phyloP scores from a whole-genome alignment of 116 monocot genomes.

The Zostera marina region DNA sequence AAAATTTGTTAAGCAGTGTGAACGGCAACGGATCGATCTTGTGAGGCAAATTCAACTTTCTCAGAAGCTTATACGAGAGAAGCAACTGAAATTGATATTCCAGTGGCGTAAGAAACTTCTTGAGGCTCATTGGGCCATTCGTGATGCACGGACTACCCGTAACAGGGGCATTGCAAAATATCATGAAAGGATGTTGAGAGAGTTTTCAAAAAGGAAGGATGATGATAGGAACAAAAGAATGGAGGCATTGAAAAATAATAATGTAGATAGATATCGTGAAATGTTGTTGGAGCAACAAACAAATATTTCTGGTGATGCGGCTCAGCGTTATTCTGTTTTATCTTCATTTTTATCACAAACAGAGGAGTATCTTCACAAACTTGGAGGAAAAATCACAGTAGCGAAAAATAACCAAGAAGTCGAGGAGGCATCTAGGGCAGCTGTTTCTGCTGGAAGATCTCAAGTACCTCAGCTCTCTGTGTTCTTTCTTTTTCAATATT shows the following conservation, averaged over 20 bases:
- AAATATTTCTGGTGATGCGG: slow-evolving; percentile 66
- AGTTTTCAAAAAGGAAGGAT: slow-evolving; percentile 86
- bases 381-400: slow-evolving; percentile 83
- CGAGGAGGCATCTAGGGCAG: slow-evolving; percentile 70
- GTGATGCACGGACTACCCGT: slow-evolving; percentile 74
- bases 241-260: slow-evolving; percentile 98
- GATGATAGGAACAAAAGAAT: slow-evolving; percentile 82
- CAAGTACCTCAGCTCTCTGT: slow-evolving; percentile 24
- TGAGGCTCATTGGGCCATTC: slow-evolving; percentile 90
- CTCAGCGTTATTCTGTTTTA: slow-evolving; percentile 74
- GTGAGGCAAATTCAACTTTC: slow-evolving; percentile 64
- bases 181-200: slow-evolving; percentile 87
- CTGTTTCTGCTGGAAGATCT: slow-evolving; percentile 56
- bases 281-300: slow-evolving; percentile 92
- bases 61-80: slow-evolving; percentile 56
- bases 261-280: slow-evolving; percentile 82
- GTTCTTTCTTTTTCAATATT: not conserved
- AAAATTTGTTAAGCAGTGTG: slow-evolving; percentile 76
- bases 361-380: slow-evolving; percentile 89
- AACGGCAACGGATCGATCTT: slow-evolving; percentile 63
- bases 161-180: slow-evolving; percentile 84
- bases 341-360: slow-evolving; percentile 92
- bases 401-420: slow-evolving; percentile 76
- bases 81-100: slow-evolving; percentile 67
- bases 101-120: slow-evolving; percentile 92